phyloP scores from a whole-genome alignment of 345 rosid species.

The Brassica nigra region DNA sequence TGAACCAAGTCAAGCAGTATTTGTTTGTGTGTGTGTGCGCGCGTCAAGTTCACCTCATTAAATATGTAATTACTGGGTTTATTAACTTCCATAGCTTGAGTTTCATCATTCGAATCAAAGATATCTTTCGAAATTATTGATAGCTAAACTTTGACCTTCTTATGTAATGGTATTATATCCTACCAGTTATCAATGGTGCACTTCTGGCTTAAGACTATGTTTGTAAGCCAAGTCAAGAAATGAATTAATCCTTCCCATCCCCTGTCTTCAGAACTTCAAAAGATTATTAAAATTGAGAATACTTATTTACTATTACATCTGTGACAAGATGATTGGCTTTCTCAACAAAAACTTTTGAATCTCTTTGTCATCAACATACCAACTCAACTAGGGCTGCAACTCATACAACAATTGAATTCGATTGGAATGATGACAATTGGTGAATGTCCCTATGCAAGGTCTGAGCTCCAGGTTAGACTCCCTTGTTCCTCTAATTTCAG shows the following conservation, averaged over 20 bases:
- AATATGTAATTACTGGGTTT: background rate
- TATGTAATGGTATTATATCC: background rate
- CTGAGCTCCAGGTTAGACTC: too few relatives aligned
- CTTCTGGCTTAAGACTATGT: background rate
- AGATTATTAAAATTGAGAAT: background rate
- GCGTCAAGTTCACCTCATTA: background rate
- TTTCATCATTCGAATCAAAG: background rate
- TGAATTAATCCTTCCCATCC: background rate
- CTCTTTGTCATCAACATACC: background rate
- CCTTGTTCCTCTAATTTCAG: too few relatives aligned
- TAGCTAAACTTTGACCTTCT: background rate
- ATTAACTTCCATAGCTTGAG: background rate
- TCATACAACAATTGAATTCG: background rate
- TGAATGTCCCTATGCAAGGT: too few relatives aligned
- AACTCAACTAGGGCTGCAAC: background rate
- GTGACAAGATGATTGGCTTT: background rate
- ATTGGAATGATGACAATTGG: background rate
- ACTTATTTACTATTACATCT: background rate
- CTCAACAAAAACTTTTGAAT: background rate
- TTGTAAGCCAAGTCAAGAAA: background rate
- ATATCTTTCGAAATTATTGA: background rate
- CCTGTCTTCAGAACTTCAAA: background rate
- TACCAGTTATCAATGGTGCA: background rate
- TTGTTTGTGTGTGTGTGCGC: background rate
- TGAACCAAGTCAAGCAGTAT: background rate